These are phyloP conservation scores for Xerocomellus intermedius DNA, from an alignment of 768 basidiomycete species.

Conservation along the genomic window DNA sequence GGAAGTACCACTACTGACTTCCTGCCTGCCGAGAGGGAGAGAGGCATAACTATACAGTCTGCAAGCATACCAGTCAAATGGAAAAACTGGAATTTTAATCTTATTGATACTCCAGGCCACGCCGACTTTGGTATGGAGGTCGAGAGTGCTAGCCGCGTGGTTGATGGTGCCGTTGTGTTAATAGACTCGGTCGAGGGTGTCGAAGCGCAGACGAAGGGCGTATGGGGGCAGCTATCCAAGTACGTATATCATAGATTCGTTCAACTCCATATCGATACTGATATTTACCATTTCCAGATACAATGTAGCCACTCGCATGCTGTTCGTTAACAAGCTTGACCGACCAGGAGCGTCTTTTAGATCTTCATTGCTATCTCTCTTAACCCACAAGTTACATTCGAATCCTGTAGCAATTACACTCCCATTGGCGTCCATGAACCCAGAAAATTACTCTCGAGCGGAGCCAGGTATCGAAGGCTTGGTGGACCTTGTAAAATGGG, in stretches of 20 bases:
- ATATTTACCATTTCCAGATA: conserved; percentile 48
- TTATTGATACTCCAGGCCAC: conserved; percentile 90
- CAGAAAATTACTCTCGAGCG: conserved; percentile 60
- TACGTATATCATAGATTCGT: conserved; percentile 37
- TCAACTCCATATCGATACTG: not conserved
- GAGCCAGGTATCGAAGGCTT: conserved; percentile 86
- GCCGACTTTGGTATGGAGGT: conserved; percentile 98
- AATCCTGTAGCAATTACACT: conserved; percentile 68
- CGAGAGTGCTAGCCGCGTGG: conserved; percentile 86
- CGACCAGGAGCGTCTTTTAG: conserved; percentile 81
- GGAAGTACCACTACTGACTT: conserved; percentile 92
- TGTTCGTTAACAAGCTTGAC: conserved; percentile 88
- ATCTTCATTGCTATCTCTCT: conserved; percentile 67
- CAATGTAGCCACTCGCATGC: conserved; percentile 70
- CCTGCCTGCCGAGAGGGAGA: conserved; percentile 82
- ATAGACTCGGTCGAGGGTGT: conserved; percentile 92
- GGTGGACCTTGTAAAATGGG: conserved; percentile 82
- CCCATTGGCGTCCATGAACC: conserved; percentile 76
- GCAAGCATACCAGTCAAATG: conserved; percentile 88
- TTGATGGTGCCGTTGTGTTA: conserved; percentile 86
- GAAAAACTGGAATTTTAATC: conserved; percentile 82
- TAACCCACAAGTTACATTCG: conserved; percentile 73
- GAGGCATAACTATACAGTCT: conserved; percentile 90
- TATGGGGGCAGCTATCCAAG: conserved; percentile 87
- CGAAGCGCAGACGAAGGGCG: conserved; percentile 86